phyloP scores from a whole-genome alignment of 768 basidiomycete species.

The Suillus alpinus region DNA sequence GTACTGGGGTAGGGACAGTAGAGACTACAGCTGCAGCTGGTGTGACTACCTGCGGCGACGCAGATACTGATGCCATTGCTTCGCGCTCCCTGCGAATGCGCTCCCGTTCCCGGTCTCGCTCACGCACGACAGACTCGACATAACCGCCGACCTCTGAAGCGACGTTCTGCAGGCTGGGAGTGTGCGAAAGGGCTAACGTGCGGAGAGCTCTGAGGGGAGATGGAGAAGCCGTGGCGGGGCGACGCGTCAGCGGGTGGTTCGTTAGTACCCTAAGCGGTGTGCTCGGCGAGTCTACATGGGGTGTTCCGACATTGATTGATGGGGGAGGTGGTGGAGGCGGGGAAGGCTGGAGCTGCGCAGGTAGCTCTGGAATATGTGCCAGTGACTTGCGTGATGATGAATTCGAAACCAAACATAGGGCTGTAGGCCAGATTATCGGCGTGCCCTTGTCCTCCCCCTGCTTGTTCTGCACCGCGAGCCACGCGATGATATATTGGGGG shows the following conservation, averaged over 20 bases:
- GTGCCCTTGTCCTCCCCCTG: constrained; percentile 81
- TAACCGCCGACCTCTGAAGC: constrained; percentile 65
- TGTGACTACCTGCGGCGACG: constrained; percentile 21
- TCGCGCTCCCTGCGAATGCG: constrained; percentile 68
- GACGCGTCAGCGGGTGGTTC: constrained; percentile 31
- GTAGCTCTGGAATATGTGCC: constrained; percentile 59
- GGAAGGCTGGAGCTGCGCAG: constrained; percentile 58
- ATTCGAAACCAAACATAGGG: constrained; percentile 51
- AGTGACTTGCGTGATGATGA: constrained; percentile 42
- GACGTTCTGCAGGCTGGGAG: constrained; percentile 48
- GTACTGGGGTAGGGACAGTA: constrained; percentile 13
- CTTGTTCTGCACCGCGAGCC: constrained; percentile 72
- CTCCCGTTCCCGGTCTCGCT: constrained; percentile 77
- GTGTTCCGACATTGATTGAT: constrained; percentile 25
- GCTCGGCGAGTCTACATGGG: constrained; percentile 14
- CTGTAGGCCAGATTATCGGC: constrained; percentile 67
- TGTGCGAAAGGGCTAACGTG: constrained; percentile 49
- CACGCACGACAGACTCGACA: constrained; percentile 72
- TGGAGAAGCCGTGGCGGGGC: constrained; percentile 36
- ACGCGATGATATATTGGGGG: constrained; percentile 59
- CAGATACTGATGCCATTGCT: constrained; percentile 29
- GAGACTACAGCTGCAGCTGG: constrained; percentile 6
- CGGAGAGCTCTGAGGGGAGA: constrained; percentile 39
- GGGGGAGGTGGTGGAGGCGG: constrained; percentile 39
- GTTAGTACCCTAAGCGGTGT: constrained; percentile 10